A percentile compares a stretch with the other conserved stretches of the same genome.
Evolutionary conservation across 805 yeast species (phyloP).

Genomic region (Torulaspora franciscae): DNA sequence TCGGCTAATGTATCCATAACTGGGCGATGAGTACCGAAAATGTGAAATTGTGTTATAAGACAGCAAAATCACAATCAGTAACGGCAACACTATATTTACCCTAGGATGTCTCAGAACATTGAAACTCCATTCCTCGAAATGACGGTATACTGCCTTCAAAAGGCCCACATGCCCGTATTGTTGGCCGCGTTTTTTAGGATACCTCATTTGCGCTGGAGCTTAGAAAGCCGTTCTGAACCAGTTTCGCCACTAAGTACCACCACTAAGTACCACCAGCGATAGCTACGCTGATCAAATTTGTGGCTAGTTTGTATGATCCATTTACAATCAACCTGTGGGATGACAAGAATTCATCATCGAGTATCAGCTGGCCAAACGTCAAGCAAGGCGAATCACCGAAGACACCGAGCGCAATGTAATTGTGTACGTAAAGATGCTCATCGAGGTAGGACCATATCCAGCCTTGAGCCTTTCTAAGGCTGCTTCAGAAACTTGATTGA

Average conservation of each 20-base stretch:
- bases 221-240: too few relatives aligned
- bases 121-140: conserved; percentile 6
- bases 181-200: background rate
- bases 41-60: conserved; percentile 44
- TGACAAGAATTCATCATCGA: too few relatives aligned
- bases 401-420: background rate
- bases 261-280: background rate
- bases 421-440: background rate
- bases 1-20: conserved; percentile 20
- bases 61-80: conserved; percentile 42
- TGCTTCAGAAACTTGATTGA: too few relatives aligned
- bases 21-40: conserved; percentile 11
- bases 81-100: conserved; percentile 44
- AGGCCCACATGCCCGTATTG: background rate
- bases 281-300: background rate
- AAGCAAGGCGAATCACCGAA: background rate
- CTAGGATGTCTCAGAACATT: conserved; percentile 9
- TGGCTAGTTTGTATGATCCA: background rate
- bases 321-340: too few relatives aligned
- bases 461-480: background rate
- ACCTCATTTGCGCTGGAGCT: background rate
- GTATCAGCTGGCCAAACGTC: background rate
- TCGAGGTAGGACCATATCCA: background rate
- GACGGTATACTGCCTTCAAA: background rate
- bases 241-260: background rate